phyloP scores from a whole-genome alignment of 1,284 basidiomycete species.

The Cryptococcus floricola region DNA sequence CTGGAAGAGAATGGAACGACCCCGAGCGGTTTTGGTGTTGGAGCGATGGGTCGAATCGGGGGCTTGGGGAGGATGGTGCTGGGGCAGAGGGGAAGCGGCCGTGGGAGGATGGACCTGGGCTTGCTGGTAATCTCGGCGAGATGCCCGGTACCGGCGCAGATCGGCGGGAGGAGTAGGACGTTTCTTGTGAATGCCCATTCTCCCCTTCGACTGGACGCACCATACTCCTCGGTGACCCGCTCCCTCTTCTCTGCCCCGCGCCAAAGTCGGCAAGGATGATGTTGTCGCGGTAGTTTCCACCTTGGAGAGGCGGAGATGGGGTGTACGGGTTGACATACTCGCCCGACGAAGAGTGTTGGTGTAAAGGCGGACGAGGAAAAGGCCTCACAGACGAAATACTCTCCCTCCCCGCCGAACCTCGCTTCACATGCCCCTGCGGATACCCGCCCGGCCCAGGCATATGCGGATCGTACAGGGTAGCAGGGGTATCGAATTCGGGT shows the following conservation, averaged over 20 bases:
- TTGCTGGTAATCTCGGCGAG: background rate
- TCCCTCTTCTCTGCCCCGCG: background rate
- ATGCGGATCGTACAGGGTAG: conserved; percentile 17
- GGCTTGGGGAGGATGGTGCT: background rate
- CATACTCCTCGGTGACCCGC: background rate
- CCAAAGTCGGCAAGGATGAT: conserved; percentile 4
- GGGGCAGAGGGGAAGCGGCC: background rate
- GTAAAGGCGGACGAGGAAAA: background rate
- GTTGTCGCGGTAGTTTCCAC: conserved; percentile 2
- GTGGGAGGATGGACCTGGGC: background rate
- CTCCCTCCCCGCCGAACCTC: background rate
- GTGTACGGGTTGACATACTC: background rate
- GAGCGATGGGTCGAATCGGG: background rate
- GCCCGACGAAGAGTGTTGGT: background rate
- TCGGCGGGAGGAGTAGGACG: background rate
- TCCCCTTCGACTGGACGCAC: background rate
- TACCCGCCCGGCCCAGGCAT: conserved; percentile 6
- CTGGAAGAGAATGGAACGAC: conserved; percentile 3
- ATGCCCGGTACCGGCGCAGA: background rate
- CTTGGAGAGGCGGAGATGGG: no score
- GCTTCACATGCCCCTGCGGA: background rate
- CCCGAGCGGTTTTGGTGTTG: conserved; percentile 6
- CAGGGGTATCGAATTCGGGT: conserved; percentile 19
- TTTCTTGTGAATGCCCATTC: background rate
- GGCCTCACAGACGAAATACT: background rate